phyloP scores from a whole-genome alignment of 441 rosid species.

The Populus tomentosa region DNA sequence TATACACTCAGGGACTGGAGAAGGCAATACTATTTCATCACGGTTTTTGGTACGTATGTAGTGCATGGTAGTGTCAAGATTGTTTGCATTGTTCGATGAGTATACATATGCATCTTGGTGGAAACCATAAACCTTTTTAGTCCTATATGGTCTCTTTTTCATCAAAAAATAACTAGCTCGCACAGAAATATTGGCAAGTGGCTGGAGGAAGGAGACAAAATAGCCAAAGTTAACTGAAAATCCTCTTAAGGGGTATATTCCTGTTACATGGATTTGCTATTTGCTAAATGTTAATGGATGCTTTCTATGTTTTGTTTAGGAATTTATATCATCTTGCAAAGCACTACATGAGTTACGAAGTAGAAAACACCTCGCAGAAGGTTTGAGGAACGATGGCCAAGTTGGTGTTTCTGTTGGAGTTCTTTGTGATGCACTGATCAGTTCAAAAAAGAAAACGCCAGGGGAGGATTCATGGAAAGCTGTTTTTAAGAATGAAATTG shows the following conservation, averaged over 20 bases:
- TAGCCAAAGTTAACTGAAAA: not conserved
- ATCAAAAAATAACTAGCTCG: not conserved
- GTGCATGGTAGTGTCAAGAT: not conserved
- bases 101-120: not conserved
- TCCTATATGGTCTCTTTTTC: not conserved
- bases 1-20: constrained; percentile 30
- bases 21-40: constrained; percentile 48
- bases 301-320: constrained; percentile 34
- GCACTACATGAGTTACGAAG: constrained; percentile 64
- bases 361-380: constrained; percentile 43
- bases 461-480: constrained; percentile 54
- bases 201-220: not conserved
- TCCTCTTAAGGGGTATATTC: not conserved
- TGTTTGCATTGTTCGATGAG: constrained; percentile 2
- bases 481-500: constrained; percentile 38
- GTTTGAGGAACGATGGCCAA: constrained; percentile 35
- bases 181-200: too few species aligned
- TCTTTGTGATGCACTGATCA: constrained; percentile 43
- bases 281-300: constrained; percentile 2
- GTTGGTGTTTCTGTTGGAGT: constrained; percentile 59
- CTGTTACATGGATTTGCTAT: not conserved
- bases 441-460: constrained; percentile 34
- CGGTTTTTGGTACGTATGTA: constrained; percentile 44
- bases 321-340: constrained; percentile 44
- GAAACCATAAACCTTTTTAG: not conserved